phyloP scores from a whole-genome alignment of 768 basidiomycete species.

The Rhodotorula taiwanensis region DNA sequence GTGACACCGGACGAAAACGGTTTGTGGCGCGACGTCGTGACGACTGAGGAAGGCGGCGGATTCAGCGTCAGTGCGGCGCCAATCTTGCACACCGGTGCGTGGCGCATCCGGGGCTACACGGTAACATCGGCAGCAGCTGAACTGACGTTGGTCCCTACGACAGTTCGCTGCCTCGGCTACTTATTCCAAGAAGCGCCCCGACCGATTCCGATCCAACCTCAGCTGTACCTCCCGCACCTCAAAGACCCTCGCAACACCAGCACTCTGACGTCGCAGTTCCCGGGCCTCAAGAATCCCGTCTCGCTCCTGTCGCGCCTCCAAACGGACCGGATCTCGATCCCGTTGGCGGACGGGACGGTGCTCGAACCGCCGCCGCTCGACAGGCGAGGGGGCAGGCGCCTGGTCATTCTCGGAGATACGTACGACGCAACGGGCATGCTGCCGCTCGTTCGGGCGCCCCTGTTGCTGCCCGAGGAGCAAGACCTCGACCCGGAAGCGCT shows the following conservation, averaged over 20 bases:
- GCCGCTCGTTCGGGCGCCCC: constrained; percentile 48
- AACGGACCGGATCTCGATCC: constrained; percentile 59
- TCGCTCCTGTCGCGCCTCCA: constrained; percentile 62
- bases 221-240: constrained; percentile 60
- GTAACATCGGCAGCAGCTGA: no score
- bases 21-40: constrained; percentile 58
- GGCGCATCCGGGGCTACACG: background rate
- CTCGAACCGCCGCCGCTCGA: constrained; percentile 55
- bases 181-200: constrained; percentile 60
- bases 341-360: constrained; percentile 64
- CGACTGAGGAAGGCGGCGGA: constrained; percentile 48
- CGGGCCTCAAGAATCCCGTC: constrained; percentile 56
- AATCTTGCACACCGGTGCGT: constrained; percentile 65
- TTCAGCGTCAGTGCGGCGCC: constrained; percentile 61
- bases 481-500: background rate
- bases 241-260: constrained; percentile 43
- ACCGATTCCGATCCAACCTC: constrained; percentile 68
- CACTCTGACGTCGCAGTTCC: constrained; percentile 28
- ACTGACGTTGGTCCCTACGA: no score
- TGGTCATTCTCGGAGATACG: constrained; percentile 74
- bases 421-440: constrained; percentile 52
- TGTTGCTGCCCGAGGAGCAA: background rate
- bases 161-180: constrained; percentile 75
- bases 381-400: constrained; percentile 51
- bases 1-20: constrained; percentile 55